phyloP scores from a whole-genome alignment of 164 flowering plant genomes.

The Aristolochia californica region DNA sequence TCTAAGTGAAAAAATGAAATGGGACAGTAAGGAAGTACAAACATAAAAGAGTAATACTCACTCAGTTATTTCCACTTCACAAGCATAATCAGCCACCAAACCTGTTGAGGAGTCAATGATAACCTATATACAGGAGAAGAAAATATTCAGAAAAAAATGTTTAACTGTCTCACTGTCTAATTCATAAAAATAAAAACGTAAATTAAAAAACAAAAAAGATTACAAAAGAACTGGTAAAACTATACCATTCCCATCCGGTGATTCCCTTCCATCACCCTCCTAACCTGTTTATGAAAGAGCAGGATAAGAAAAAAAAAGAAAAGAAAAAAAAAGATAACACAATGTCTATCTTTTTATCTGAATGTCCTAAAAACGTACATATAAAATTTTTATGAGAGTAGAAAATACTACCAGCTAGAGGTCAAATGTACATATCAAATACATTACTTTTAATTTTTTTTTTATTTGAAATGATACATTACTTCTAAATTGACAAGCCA shows the following conservation, averaged over 20 bases:
- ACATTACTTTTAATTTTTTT: too few relatives aligned
- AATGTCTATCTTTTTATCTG: too few relatives aligned
- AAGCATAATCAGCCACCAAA: conserved; percentile 73
- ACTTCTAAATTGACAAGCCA: too few relatives aligned
- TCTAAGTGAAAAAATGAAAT: not conserved
- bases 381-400: too few relatives aligned
- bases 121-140: conserved; percentile 41
- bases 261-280: conserved; percentile 95
- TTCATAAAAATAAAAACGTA: conserved; percentile 4
- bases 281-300: conserved; percentile 40
- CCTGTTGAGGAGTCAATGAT: conserved; percentile 64
- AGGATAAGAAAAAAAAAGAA: not conserved
- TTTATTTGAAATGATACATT: too few relatives aligned
- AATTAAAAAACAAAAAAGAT: conserved; percentile 7
- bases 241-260: conserved; percentile 98
- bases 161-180: conserved; percentile 5
- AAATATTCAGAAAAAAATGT: conserved; percentile 6
- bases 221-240: not conserved
- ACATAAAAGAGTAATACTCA: conserved; percentile 23
- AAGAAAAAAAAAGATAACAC: too few relatives aligned
- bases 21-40: not conserved
- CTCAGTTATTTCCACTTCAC: conserved; percentile 98
- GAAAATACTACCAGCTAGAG: too few relatives aligned
- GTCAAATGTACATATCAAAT: too few relatives aligned
- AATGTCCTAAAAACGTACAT: too few relatives aligned